phyloP scores from a whole-genome alignment of 176 grass and related monocot genomes.

The Oryza brachyantha region DNA sequence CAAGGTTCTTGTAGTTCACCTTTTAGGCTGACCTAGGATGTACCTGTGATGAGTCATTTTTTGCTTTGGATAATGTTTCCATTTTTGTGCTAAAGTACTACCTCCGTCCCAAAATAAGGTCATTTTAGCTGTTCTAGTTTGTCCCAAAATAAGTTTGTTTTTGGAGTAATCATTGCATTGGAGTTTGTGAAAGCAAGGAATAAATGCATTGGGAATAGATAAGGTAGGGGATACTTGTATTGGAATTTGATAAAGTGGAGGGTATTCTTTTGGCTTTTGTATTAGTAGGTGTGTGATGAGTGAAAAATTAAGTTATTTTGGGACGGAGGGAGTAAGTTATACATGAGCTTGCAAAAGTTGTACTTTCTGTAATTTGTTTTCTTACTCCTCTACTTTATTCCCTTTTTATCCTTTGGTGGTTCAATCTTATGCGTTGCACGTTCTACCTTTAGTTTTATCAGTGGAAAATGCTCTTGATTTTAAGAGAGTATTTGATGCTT shows the following conservation, averaged over 20 bases:
- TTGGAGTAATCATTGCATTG: too few species aligned
- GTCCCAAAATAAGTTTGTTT: too few species aligned
- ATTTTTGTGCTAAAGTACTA: slow-evolving; percentile 26
- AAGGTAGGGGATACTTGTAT: too few species aligned
- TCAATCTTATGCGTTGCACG: background rate
- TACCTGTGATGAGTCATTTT: background rate
- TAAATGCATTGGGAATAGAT: too few species aligned
- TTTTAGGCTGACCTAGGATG: background rate
- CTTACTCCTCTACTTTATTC: background rate
- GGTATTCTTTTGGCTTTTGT: too few species aligned
- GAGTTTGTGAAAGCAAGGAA: too few species aligned
- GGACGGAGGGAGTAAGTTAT: too few species aligned
- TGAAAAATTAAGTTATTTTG: too few species aligned
- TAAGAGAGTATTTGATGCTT: background rate
- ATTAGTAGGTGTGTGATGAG: too few species aligned
- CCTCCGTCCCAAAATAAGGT: too few species aligned
- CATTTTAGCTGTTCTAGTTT: too few species aligned
- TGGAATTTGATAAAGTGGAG: too few species aligned
- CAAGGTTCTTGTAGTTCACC: slow-evolving; percentile 1
- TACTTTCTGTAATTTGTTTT: background rate
- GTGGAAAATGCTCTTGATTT: slow-evolving; percentile 11
- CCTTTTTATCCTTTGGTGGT: background rate
- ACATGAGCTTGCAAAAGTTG: background rate
- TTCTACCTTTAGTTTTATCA: background rate
- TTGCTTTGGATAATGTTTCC: background rate